Conservation (phyloP, 257 asterid species). For the Paulownia fortunei region DNA sequence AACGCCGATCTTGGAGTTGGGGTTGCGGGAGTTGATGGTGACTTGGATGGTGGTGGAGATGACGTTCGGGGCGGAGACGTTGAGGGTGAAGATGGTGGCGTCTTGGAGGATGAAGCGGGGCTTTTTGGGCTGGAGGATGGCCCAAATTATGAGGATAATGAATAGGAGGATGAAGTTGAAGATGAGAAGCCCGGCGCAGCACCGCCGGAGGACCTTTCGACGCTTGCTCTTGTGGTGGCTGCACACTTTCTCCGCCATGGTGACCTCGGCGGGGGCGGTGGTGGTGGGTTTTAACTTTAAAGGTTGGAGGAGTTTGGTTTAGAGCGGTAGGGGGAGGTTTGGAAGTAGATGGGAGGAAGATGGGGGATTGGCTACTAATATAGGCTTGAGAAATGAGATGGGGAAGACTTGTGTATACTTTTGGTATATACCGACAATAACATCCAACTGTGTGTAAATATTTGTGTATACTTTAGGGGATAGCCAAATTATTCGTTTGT, state of each 20-base stretch:
- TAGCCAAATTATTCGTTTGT: background rate
- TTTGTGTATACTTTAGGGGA: background rate
- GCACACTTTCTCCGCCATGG: constrained; percentile 68
- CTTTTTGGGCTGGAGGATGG: constrained; percentile 73
- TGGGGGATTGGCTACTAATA: constrained; percentile 23
- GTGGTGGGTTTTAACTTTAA: background rate
- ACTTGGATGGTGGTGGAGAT: constrained; percentile 74
- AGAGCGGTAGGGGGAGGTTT: background rate
- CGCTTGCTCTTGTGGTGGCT: constrained; percentile 65
- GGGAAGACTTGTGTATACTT: background rate
- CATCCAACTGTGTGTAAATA: background rate
- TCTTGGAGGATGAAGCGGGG: constrained; percentile 90
- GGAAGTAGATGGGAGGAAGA: constrained; percentile 12
- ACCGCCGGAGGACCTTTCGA: constrained; percentile 33
- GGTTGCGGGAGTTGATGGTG: constrained; percentile 76
- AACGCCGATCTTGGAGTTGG: constrained; percentile 64
- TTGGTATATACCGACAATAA: background rate
- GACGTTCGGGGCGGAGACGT: constrained; percentile 77
- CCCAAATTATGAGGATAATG: constrained; percentile 68
- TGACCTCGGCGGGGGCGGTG: constrained; percentile 15
- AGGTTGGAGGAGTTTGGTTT: background rate
- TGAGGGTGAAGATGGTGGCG: constrained; percentile 84
- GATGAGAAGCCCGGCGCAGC: constrained; percentile 45
- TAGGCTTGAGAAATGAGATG: constrained; percentile 25
- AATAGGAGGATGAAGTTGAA: constrained; percentile 54